A percentile compares a stretch with the other conserved stretches of the same genome.
These are phyloP conservation scores for Tephrocybe sp. DNA, from an alignment of 768 basidiomycete genomes.

Conservation along the genomic window DNA sequence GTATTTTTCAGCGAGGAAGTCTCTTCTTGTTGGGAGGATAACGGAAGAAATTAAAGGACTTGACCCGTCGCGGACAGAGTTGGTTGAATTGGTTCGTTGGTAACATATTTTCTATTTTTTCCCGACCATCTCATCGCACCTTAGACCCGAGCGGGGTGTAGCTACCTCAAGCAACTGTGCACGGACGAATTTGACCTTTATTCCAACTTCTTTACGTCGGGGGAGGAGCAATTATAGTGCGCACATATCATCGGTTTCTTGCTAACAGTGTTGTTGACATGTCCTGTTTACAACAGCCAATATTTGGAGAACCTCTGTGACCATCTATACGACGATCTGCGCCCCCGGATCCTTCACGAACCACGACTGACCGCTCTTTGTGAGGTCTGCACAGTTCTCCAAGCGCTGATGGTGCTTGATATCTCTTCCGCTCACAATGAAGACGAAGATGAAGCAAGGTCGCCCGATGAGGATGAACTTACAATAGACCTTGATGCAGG, in stretches of 20 bases:
- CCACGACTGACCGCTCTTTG: constrained; percentile 83
- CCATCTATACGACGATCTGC: constrained; percentile 91
- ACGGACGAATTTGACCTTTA: constrained; percentile 87
- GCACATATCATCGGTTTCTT: constrained; percentile 12
- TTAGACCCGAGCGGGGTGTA: constrained; percentile 88
- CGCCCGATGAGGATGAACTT: constrained; percentile 30
- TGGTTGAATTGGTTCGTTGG: constrained; percentile 76
- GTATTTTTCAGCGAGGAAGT: constrained; percentile 74
- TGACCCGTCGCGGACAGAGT: constrained; percentile 73
- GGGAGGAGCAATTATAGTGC: constrained; percentile 61
- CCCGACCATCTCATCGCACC: constrained; percentile 1
- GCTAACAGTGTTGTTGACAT: constrained; percentile 1
- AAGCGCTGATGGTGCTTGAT: constrained; percentile 94
- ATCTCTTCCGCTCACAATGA: constrained; percentile 36
- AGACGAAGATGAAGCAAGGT: constrained; percentile 12
- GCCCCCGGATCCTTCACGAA: constrained; percentile 94
- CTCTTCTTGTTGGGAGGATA: constrained; percentile 69
- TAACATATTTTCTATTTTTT: background rate
- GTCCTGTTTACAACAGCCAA: constrained; percentile 48
- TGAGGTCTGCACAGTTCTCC: constrained; percentile 94
- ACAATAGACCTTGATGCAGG: constrained; percentile 35
- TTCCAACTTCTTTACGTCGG: constrained; percentile 82
- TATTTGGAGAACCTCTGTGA: constrained; percentile 93
- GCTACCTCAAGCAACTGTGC: constrained; percentile 89
- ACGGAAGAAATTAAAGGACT: constrained; percentile 80